Evolutionary conservation across 2,329 filamentous ascomycete species (phyloP).

Genomic region (Penicillium sp.): DNA sequence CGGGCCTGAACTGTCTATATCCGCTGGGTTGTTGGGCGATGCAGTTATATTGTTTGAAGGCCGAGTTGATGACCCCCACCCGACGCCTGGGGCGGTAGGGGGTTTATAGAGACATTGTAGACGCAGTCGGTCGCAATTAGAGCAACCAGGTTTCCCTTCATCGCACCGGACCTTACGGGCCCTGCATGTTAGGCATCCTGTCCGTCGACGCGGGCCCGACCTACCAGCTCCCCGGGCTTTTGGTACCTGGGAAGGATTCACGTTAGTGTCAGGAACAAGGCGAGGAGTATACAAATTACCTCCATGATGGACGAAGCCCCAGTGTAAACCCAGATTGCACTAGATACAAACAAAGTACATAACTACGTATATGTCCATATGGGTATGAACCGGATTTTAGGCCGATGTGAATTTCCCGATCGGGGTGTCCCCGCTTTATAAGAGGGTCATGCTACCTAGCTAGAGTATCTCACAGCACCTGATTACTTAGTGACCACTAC

Average conservation of each 20-base stretch:
- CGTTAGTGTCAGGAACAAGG: slow-evolving; percentile 11
- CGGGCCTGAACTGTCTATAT: not conserved
- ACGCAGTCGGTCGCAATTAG: slow-evolving; percentile 33
- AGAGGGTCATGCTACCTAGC: too few relatives aligned
- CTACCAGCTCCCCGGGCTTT: slow-evolving; percentile 33
- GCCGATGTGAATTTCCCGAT: too few relatives aligned
- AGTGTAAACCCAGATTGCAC: not conserved
- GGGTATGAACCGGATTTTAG: too few relatives aligned
- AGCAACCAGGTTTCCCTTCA: slow-evolving; percentile 33
- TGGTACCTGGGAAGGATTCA: slow-evolving; percentile 14
- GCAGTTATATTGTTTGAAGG: not conserved
- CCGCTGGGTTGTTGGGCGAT: not conserved
- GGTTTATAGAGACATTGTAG: slow-evolving; percentile 30
- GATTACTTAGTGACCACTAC: too few relatives aligned
- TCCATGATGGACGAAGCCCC: slow-evolving; percentile 18
- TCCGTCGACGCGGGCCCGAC: slow-evolving; percentile 34
- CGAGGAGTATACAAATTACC: slow-evolving; percentile 6
- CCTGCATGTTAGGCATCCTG: slow-evolving; percentile 35
- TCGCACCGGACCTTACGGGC: slow-evolving; percentile 37
- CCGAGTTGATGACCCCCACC: not conserved
- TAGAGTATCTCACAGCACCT: too few relatives aligned
- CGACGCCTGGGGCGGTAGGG: slow-evolving; percentile 15
- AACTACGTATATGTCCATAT: too few relatives aligned
- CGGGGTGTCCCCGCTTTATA: too few relatives aligned
- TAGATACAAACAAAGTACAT: not conserved